Conservation (phyloP, 2,329 filamentous ascomycete genomes). For the Colletotrichum higginsianum region DNA sequence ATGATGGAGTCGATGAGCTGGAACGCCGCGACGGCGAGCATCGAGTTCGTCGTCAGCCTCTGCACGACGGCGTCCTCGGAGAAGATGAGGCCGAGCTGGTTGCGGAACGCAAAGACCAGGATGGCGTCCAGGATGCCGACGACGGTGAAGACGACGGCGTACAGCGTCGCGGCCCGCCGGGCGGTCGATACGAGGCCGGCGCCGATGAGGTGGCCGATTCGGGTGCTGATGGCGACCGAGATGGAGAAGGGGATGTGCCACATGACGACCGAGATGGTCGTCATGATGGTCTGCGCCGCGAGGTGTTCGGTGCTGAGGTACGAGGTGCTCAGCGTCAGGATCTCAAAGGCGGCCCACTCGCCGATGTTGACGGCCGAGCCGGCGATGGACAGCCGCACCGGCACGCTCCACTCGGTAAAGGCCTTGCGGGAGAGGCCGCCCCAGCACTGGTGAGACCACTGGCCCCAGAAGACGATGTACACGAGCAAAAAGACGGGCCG, state of each 20-base stretch:
- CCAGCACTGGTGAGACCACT: constrained; percentile 61
- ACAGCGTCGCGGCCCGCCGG: constrained; percentile 50
- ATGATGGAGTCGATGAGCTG: constrained; percentile 55
- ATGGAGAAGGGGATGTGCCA: constrained; percentile 62
- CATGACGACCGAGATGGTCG: constrained; percentile 56
- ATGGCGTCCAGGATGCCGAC: constrained; percentile 54
- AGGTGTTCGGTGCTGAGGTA: constrained; percentile 60
- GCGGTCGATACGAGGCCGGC: constrained; percentile 52
- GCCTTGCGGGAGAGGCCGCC: constrained; percentile 56
- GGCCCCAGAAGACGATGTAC: constrained; percentile 61
- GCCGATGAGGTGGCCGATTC: constrained; percentile 60
- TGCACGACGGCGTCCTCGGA: constrained; percentile 51
- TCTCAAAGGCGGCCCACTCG: constrained; percentile 60
- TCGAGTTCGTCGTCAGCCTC: constrained; percentile 49
- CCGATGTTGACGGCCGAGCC: constrained; percentile 58
- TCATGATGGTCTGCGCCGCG: constrained; percentile 59
- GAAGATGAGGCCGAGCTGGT: constrained; percentile 50
- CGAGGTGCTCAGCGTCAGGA: constrained; percentile 61
- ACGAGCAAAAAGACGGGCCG: constrained; percentile 62
- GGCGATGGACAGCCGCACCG: constrained; percentile 56
- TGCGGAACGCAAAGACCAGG: constrained; percentile 50
- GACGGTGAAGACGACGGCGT: constrained; percentile 51
- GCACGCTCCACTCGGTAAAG: constrained; percentile 57
- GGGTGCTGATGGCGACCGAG: constrained; percentile 58
- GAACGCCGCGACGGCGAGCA: constrained; percentile 52